Evolutionary conservation across 306 rosid genomes (phyloP).

Genomic region (Hippophae rhamnoides): DNA sequence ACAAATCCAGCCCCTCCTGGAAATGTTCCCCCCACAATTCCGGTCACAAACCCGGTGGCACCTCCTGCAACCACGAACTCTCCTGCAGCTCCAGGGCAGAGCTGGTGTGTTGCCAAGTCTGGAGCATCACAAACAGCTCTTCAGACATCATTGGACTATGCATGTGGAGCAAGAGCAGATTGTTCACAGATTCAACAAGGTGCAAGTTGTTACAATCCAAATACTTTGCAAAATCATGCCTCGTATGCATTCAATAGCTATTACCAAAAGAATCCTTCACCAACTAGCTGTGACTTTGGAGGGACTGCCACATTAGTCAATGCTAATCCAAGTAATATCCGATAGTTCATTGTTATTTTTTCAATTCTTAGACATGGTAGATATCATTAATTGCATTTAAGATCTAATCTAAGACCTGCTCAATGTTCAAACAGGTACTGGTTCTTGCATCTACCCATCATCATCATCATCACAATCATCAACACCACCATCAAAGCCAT

Average conservation of each 20-base stretch:
- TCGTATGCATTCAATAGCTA: conserved; percentile 80
- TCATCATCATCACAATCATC: conserved; percentile 37
- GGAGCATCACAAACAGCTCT: conserved; percentile 51
- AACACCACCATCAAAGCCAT: conserved; percentile 1
- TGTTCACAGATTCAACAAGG: conserved; percentile 83
- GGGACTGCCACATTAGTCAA: conserved; percentile 56
- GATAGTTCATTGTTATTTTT: not conserved
- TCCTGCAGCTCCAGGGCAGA: conserved; percentile 47
- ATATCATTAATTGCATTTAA: conserved; percentile 1
- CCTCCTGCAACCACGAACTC: conserved; percentile 54
- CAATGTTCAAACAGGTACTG: conserved; percentile 39
- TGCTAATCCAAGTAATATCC: conserved; percentile 67
- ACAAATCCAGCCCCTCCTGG: conserved; percentile 65
- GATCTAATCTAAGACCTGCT: conserved; percentile 10
- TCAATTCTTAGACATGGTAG: conserved; percentile 1
- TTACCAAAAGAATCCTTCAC: conserved; percentile 65
- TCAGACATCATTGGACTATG: conserved; percentile 80
- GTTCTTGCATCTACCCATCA: conserved; percentile 54
- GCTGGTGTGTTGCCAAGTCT: conserved; percentile 80
- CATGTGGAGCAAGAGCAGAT: conserved; percentile 61
- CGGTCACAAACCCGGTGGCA: conserved; percentile 38
- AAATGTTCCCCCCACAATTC: conserved; percentile 32
- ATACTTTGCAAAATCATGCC: conserved; percentile 69
- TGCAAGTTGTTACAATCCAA: conserved; percentile 69
- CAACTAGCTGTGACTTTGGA: conserved; percentile 89